Percentiles rank a stretch among this genome's conserved stretches.
phyloP scores from a whole-genome alignment of 495 filamentous ascomycete genomes.

The Xylaria nigripes region DNA sequence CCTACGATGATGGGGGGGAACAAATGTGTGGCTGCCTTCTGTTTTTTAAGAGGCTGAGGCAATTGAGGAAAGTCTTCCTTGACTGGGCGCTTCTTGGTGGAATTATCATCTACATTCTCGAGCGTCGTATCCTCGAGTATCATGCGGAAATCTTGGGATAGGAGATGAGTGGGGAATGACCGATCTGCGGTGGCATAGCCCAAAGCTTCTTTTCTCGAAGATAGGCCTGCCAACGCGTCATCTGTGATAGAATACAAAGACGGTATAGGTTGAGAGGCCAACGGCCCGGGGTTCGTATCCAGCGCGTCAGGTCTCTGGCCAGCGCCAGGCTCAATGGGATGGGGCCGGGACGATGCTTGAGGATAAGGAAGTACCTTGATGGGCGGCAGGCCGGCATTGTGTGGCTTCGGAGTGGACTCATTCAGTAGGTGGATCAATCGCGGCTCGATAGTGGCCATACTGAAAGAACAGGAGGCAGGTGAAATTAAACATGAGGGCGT shows the following conservation, averaged over 20 bases:
- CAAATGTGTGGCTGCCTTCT: constrained; percentile 42
- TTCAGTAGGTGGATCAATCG: constrained; percentile 51
- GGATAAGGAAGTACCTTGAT: constrained; percentile 34
- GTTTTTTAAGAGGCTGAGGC: constrained; percentile 50
- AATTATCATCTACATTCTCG: constrained; percentile 24
- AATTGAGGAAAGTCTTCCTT: constrained; percentile 50
- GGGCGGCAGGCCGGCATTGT: constrained; percentile 37
- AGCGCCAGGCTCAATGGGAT: constrained; percentile 40
- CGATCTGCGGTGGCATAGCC: constrained; percentile 16
- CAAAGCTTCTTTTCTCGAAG: constrained; percentile 14
- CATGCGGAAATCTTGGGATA: constrained; percentile 39
- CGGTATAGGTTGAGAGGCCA: constrained; percentile 28
- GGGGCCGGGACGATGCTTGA: constrained; percentile 26
- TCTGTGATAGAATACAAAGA: constrained; percentile 28
- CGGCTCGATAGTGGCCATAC: constrained; percentile 52
- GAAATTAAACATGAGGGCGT: constrained; percentile 22
- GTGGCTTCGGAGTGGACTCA: constrained; percentile 30
- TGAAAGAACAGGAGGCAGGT: constrained; percentile 24
- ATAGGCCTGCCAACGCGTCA: constrained; percentile 10
- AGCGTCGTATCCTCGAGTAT: constrained; percentile 34
- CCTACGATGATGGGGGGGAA: constrained; percentile 60
- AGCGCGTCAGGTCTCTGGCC: constrained; percentile 30
- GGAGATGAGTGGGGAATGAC: constrained; percentile 22
- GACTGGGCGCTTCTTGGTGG: constrained; percentile 41
- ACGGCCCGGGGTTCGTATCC: constrained; percentile 17